Conservation (phyloP, 2,329 filamentous ascomycete genomes). For the Byssochlamys sp. region DNA sequence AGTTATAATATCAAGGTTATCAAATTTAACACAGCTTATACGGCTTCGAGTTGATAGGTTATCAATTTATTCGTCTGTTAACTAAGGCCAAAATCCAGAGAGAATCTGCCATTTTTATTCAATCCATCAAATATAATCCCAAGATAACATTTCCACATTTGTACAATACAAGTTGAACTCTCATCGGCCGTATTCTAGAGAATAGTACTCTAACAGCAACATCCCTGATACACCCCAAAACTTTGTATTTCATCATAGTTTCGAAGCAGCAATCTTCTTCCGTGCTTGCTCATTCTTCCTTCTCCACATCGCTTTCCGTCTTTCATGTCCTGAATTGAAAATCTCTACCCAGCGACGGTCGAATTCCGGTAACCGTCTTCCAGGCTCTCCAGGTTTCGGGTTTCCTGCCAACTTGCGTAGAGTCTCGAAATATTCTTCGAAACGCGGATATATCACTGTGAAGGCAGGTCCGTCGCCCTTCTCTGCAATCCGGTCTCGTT, state of each 20-base stretch:
- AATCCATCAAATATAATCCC: too few relatives aligned
- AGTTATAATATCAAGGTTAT: too few relatives aligned
- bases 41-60: too few relatives aligned
- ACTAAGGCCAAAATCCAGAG: too few relatives aligned
- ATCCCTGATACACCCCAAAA: neutral
- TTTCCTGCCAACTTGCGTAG: slow-evolving; percentile 35
- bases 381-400: slow-evolving; percentile 28
- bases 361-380: slow-evolving; percentile 35
- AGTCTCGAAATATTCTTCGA: slow-evolving; percentile 56
- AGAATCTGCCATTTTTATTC: too few relatives aligned
- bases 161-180: neutral
- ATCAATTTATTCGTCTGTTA: too few relatives aligned
- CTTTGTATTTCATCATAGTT: neutral
- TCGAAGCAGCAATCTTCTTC: neutral
- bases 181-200: neutral
- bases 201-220: neutral
- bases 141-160: neutral
- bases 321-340: slow-evolving; percentile 48
- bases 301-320: slow-evolving; percentile 50
- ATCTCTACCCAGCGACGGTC: slow-evolving; percentile 30
- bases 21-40: too few relatives aligned
- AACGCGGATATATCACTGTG: slow-evolving; percentile 50
- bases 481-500: slow-evolving; percentile 43
- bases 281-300: slow-evolving; percentile 35
- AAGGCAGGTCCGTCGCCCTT: slow-evolving; percentile 52